These are phyloP conservation scores for Passiflora organensis DNA, from an alignment of 345 rosid genomes.

Conservation along the genomic window DNA sequence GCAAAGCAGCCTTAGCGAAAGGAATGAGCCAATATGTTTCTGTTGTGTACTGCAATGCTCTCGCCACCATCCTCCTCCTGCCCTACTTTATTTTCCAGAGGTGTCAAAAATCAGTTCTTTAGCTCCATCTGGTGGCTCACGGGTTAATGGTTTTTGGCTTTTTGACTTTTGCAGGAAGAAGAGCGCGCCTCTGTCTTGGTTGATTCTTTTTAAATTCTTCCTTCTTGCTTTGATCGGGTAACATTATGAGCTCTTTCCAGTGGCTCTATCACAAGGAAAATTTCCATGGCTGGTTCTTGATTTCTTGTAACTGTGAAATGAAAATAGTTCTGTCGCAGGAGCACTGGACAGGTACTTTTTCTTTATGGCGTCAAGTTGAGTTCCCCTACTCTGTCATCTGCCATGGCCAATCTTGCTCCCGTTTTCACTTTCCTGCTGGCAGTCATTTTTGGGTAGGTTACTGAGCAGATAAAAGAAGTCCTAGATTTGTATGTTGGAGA, in stretches of 20 bases:
- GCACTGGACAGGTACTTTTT: slow-evolving; percentile 27
- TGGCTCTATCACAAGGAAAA: too few species aligned
- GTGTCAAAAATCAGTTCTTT: slow-evolving; percentile 7
- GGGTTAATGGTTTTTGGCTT: not conserved
- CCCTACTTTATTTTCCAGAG: slow-evolving; percentile 38
- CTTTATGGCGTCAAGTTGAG: slow-evolving; percentile 23
- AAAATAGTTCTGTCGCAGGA: slow-evolving; percentile 20
- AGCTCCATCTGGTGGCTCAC: not conserved
- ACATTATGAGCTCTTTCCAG: not conserved
- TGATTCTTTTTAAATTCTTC: slow-evolving; percentile 32
- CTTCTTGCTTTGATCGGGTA: slow-evolving; percentile 39
- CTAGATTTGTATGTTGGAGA: not conserved
- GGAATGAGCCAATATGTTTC: slow-evolving; percentile 55
- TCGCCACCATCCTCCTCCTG: slow-evolving; percentile 37
- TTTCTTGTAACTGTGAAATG: not conserved
- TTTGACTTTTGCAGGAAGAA: slow-evolving; percentile 22
- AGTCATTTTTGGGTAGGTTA: slow-evolving; percentile 25
- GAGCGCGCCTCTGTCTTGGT: slow-evolving; percentile 24
- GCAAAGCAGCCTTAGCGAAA: slow-evolving; percentile 41
- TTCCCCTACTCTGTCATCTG: slow-evolving; percentile 35
- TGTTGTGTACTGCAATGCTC: slow-evolving; percentile 45
- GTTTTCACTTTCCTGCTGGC: slow-evolving; percentile 39
- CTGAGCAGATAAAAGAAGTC: not conserved
- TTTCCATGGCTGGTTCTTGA: not conserved
- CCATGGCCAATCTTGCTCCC: slow-evolving; percentile 34